Conservation (phyloP, 257 asterid species). For the Ehretia macrophylla region DNA sequence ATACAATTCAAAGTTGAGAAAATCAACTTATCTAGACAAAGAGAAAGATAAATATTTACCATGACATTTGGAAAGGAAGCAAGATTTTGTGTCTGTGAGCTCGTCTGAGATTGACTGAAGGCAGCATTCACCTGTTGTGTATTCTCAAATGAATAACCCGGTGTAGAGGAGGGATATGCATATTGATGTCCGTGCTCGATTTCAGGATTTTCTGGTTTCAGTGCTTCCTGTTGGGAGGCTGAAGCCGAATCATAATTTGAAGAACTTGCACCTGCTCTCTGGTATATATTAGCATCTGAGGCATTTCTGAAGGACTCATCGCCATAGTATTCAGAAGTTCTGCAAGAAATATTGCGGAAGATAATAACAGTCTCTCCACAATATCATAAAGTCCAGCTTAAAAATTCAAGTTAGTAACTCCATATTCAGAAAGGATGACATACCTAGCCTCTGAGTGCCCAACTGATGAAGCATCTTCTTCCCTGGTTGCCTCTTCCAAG, state of each 20-base stretch:
- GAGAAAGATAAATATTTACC: conserved; percentile 27
- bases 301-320: conserved; percentile 49
- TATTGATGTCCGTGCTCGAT: conserved; percentile 58
- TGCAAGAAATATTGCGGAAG: conserved; percentile 22
- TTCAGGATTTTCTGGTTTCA: conserved; percentile 51
- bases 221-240: conserved; percentile 53
- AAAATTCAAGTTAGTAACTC: neutral
- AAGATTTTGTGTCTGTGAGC: conserved; percentile 41
- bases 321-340: conserved; percentile 57
- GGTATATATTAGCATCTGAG: conserved; percentile 51
- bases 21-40: no score
- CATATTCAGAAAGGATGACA: neutral
- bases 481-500: conserved; percentile 45
- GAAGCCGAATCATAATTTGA: conserved; percentile 48
- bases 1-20: neutral
- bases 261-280: conserved; percentile 38
- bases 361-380: neutral
- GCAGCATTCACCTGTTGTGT: conserved; percentile 28
- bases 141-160: conserved; percentile 49
- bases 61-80: conserved; percentile 44
- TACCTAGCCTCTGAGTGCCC: conserved; percentile 61
- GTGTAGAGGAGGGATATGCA: conserved; percentile 44
- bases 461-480: conserved; percentile 39
- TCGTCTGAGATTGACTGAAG: conserved; percentile 33
- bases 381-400: conserved; percentile 3